Conservation (phyloP, 75 land plant species). For the Picea sitchensis region DNA sequence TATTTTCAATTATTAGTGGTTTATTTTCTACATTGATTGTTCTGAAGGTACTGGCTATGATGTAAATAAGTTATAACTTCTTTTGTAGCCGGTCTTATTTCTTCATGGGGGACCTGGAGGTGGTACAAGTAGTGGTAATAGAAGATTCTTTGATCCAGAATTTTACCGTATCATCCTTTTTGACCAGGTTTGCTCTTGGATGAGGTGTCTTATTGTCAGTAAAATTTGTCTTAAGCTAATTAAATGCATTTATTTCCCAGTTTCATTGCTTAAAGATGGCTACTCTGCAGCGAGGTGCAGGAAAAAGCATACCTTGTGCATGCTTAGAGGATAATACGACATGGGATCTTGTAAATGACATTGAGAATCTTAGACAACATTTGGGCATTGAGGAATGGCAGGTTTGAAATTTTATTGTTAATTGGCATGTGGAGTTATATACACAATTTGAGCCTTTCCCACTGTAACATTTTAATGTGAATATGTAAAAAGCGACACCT, state of each 20-base stretch:
- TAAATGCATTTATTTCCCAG: not conserved
- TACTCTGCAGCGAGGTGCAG: constrained; percentile 84
- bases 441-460: not conserved
- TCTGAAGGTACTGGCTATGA: not conserved
- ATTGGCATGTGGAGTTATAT: constrained; percentile 1
- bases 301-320: constrained; percentile 89
- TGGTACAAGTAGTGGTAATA: constrained; percentile 70
- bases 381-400: constrained; percentile 85
- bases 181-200: constrained; percentile 62
- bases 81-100: constrained; percentile 80
- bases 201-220: not conserved
- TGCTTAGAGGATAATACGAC: constrained; percentile 95
- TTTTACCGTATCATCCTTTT: constrained; percentile 81
- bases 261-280: not conserved
- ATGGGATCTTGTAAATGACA: constrained; percentile 89
- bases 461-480: not conserved
- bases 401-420: constrained; percentile 21
- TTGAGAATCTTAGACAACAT: constrained; percentile 89
- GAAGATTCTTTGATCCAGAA: constrained; percentile 89
- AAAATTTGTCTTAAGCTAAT: not conserved
- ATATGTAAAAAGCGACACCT: not conserved
- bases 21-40: not conserved
- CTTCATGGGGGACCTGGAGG: constrained; percentile 98
- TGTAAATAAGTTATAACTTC: not conserved
- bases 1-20: not conserved